Base-by-base conservation (phyloP, 2,329 filamentous ascomycete genomes). In the Paraphaeosphaeria sporulosa region DNA sequence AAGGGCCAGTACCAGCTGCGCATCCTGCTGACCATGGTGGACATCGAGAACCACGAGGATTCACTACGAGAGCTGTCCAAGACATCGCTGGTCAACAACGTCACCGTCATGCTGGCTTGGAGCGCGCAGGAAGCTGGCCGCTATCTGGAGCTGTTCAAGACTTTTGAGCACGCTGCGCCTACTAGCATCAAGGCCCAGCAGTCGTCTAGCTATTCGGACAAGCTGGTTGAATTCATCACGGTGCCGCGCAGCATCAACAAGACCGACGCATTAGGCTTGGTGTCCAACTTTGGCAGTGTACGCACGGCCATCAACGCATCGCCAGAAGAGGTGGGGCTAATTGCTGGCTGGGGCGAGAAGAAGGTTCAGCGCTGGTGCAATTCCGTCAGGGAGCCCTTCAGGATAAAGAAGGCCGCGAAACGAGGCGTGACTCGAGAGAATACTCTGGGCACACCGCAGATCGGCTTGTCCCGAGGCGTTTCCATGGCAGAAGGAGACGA, bases 81-180 rank as follows among this genome's bases (percentile, higher is more conserved):
- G 78, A 96, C 94, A 1, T 94, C 91, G 15, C 80, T 98, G 27
- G 88, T 98, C 78, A 97, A 97, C 77, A 94, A 96, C 67, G 87
- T 97, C 43, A 99, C 95, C 1, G 79, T 99, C 13, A 89, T 99
- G 54, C 84, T 98, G 8, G 96, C 93, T 80, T 99, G 95, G 95
- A 94, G 91, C 6, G 92, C 94, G 17, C 90, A 92, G 60, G 95
- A 99, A 81, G 94, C 94, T 2, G 95, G 92, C 0, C 89, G 94
- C 70, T 99, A 99, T 73, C 84, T 99, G 25, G 95, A 98, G 75
- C 83, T 97, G 10, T 98, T 94, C 84, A 99, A 99, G 78, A 92
- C 90, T 0, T 96, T 93, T 71, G 95, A 99, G 79, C 89, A 96
- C 75, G 92, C 94, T 36, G 91, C 93, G 27, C 85, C 87, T 4